phyloP scores from a whole-genome alignment of 257 asterid genomes.

The Solanum appendiculatum region DNA sequence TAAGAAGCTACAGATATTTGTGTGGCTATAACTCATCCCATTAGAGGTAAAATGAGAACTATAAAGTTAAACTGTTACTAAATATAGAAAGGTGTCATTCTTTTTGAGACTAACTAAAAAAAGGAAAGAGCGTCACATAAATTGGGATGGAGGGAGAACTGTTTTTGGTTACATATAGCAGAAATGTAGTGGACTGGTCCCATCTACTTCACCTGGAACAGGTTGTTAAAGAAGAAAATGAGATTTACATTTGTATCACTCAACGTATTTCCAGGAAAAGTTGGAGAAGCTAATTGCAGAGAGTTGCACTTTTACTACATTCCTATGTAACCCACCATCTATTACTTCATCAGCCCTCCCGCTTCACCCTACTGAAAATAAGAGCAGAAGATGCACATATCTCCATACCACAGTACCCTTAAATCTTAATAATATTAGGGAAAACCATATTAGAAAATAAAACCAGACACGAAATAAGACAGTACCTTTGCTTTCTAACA shows the following conservation, averaged over 20 bases:
- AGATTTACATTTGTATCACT: background rate
- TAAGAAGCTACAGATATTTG: background rate
- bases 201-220: background rate
- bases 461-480: background rate
- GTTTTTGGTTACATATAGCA: background rate
- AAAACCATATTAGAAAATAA: background rate
- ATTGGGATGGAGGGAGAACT: background rate
- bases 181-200: background rate
- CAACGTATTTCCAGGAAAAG: background rate
- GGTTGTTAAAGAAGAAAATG: background rate
- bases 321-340: background rate
- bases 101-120: background rate
- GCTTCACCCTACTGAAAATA: background rate
- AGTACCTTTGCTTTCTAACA: slow-evolving; percentile 88
- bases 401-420: background rate
- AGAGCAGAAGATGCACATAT: background rate
- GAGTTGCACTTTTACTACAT: background rate
- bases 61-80: background rate
- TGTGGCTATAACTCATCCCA: background rate
- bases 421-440: background rate
- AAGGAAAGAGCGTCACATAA: background rate
- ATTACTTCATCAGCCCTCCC: background rate
- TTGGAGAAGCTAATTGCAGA: background rate
- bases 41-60: background rate
- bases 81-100: background rate